Base-by-base conservation (phyloP, 2,329 filamentous ascomycete species). In the Helotiales sp. region DNA sequence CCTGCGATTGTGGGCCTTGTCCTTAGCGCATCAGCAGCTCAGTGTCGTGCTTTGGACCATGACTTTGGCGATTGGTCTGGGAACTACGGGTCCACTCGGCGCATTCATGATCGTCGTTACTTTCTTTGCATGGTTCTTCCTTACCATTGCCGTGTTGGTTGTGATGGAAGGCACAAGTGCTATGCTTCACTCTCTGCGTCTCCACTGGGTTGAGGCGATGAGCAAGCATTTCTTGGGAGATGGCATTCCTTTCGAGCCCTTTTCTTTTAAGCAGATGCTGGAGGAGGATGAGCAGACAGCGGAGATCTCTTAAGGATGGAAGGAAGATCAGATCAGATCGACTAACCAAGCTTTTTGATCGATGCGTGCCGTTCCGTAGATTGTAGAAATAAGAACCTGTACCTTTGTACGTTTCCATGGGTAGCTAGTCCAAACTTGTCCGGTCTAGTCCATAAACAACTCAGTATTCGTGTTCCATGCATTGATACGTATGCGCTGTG, bases 131-230 rank as follows among this genome's bases (percentile, higher is more conserved):
- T 99, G 95, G 92, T 97, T 99, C 75, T 84, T 86, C 69, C 83
- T 98, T 54, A 91, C 88, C 1, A 82, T 91, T 57, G 82, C 82
- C 5, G 88, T 97, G 64, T 79, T 97, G 57, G 93, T 95, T 67
- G 86, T 95, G 68, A 97, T 97, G 93, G 93, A 97, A 74, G 93
- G 93, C 64, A 96, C 93, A 30, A 93, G 89, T 75, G 93, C 93
- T 68, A 97, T 97, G 93, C 81, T 96, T 77, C 92, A 96, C 78
- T 91, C 88, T 60, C 82, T 97, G 67, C 85, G 93, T 80, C 79
- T 97, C 70, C 93, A 96, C 68, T 97, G 93, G 93, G 93, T 97
- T 62, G 93, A 97, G 76, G 93, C 93, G 17, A 97, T 97, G 86
- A 96, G 91, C 77, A 96, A 96, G 79, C 93, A 96, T 79, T 96